These are phyloP conservation scores for Inonotus hispidus DNA, from an alignment of 1,284 basidiomycete genomes.

Conservation along the genomic window DNA sequence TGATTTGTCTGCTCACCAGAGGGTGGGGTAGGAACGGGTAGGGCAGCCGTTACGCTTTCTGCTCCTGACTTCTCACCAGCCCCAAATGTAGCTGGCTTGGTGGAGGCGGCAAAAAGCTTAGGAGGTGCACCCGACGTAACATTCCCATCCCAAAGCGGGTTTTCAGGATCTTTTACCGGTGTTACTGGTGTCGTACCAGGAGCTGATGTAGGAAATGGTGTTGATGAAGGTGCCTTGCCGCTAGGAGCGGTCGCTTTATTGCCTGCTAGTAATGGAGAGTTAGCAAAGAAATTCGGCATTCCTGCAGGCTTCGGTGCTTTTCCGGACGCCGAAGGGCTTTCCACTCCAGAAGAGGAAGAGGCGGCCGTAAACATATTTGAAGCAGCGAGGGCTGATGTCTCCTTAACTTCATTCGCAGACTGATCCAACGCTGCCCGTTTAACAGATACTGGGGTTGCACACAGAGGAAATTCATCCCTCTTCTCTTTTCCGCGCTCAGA, in stretches of 20 bases:
- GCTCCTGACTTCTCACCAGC: neutral
- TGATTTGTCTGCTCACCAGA: conserved; percentile 6
- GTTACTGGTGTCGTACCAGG: neutral
- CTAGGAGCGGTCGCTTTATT: conserved; percentile 1
- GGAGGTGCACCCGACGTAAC: neutral
- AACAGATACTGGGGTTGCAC: neutral
- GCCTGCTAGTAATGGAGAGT: conserved; percentile 6
- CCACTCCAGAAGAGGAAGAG: neutral
- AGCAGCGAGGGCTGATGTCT: neutral
- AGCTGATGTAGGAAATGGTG: neutral
- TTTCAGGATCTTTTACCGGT: conserved; percentile 15
- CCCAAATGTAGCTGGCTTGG: conserved; percentile 6
- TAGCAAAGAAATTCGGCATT: conserved; percentile 18
- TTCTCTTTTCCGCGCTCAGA: neutral
- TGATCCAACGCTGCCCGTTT: neutral
- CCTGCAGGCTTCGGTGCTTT: neutral
- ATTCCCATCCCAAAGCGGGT: conserved; percentile 13
- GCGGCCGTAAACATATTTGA: conserved; percentile 10
- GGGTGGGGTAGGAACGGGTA: neutral
- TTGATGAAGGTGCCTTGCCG: neutral
- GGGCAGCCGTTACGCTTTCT: neutral
- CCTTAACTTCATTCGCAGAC: neutral
- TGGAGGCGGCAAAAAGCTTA: neutral
- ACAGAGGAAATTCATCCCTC: neutral
- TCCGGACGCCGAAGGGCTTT: neutral